Percentiles rank a stretch among this genome's conserved stretches.
Conservation (phyloP, 306 rosid species). For the Myrica gale region DNA sequence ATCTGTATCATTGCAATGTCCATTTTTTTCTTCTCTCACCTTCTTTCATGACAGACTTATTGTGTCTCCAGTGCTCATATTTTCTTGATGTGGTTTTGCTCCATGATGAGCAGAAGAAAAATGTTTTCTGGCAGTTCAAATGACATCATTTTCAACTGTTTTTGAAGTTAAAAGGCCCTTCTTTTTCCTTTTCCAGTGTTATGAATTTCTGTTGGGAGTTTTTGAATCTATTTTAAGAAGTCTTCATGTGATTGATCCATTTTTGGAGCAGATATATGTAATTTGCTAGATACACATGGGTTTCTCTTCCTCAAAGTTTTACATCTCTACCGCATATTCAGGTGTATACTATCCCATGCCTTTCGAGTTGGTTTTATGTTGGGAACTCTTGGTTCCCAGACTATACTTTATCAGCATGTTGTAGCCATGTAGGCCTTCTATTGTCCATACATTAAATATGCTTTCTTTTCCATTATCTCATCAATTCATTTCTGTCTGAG, state of each 20-base stretch:
- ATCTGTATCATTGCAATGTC: neutral
- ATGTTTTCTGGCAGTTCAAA: neutral
- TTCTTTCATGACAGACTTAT: slow-evolving; percentile 9
- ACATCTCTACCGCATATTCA: neutral
- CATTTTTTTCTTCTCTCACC: slow-evolving; percentile 15
- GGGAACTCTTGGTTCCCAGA: neutral
- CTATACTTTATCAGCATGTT: neutral
- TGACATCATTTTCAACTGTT: no score
- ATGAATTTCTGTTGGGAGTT: neutral
- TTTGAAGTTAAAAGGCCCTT: no score
- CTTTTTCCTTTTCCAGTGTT: neutral
- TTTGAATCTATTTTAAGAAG: neutral
- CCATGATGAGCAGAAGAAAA: neutral
- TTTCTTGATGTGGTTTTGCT: neutral
- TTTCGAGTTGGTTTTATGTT: neutral
- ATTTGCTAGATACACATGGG: neutral
- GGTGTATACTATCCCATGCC: neutral
- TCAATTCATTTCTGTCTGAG: neutral
- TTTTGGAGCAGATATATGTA: neutral
- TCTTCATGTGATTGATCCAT: neutral
- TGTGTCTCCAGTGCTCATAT: neutral
- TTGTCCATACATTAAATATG: neutral
- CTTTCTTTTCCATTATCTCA: neutral
- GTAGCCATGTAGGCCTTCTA: neutral
- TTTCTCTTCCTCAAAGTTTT: neutral